Percentiles rank a stretch among this genome's conserved stretches.
phyloP scores from a whole-genome alignment of 164 flowering plant genomes.

The Magnolia officinalis region DNA sequence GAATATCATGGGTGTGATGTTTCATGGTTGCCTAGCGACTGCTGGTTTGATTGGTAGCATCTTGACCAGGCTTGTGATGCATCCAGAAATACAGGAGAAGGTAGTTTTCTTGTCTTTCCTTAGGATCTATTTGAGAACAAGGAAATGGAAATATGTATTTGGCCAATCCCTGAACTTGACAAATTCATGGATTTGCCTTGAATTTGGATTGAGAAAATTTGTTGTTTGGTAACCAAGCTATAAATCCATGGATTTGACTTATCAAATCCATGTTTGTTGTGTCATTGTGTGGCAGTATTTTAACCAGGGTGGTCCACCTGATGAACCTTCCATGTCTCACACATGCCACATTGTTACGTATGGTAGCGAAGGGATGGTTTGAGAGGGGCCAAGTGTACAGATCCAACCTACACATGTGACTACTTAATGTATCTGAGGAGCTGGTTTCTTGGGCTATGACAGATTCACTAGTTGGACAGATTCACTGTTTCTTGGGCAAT shows the following conservation, averaged over 20 bases:
- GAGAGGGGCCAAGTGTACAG: neutral
- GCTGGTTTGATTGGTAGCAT: slow-evolving; percentile 46
- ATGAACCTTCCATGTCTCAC: neutral
- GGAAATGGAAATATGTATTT: neutral
- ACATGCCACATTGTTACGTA: neutral
- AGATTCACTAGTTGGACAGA: neutral
- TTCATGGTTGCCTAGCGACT: slow-evolving; percentile 56
- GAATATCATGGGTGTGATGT: slow-evolving; percentile 53
- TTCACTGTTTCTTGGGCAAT: neutral
- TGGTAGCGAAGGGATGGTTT: neutral
- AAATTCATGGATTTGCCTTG: neutral
- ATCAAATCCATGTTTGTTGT: no score
- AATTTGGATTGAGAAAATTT: no score
- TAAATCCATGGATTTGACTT: no score
- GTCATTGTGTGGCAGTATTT: no score
- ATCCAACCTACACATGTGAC: neutral
- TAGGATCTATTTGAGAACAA: neutral
- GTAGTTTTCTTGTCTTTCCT: slow-evolving; percentile 17
- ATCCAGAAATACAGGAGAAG: slow-evolving; percentile 59
- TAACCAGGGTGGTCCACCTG: no score
- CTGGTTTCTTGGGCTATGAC: neutral
- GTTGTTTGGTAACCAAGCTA: no score
- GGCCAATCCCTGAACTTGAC: neutral
- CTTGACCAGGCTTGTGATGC: slow-evolving; percentile 45
- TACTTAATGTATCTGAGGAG: neutral